Base-by-base conservation (phyloP, 441 rosid genomes). In the Pelargonium hybrid region DNA sequence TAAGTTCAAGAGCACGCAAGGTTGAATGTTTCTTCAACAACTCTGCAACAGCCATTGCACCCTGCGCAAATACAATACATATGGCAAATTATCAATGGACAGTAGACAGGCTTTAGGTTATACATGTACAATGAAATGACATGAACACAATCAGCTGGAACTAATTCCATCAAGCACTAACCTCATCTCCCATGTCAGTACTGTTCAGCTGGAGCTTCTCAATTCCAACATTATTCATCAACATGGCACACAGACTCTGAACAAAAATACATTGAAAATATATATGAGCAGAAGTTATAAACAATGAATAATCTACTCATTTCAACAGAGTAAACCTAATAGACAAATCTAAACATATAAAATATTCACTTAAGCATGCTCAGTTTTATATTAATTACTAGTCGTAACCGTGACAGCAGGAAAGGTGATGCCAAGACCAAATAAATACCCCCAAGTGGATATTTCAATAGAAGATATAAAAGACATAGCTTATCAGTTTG, bases 131-230 rank as follows among this genome's bases (percentile, higher is more conserved):
- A 39, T 34, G 20, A 54, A 71, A 37, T 11, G 23, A 65, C 20
- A 7, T 31, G 10, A 66, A 61, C 59, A 21, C 23, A 70, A 6
- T 71, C 25, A 62, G 67, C 72, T 52, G 15, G 14, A 54, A 45
- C 65, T 68, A 69, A 10, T 67, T 76, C 21, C 66, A 63, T n/a
- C 37, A 54, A 5, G 31, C 18, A 37, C 88, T 75, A 74, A 93
- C 97, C 96, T 89, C 94, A 79, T 93, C 98, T 61, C 94, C 93
- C 73, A 93, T 6, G 78, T 83, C 88, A 64, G 86, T 78, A 74
- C 98, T 89, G 85, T 88, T 91, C 76, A 93, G 84, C 82, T 84
- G 92, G 73, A 93, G 91, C 82, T 84, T 89, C 78, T 91, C 83
- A 66, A 93, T 83, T 74, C 91, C 84, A 48, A 79, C 67, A 79